Conservation (phyloP, 2,329 filamentous ascomycete genomes). For the Xylaria sp. region DNA sequence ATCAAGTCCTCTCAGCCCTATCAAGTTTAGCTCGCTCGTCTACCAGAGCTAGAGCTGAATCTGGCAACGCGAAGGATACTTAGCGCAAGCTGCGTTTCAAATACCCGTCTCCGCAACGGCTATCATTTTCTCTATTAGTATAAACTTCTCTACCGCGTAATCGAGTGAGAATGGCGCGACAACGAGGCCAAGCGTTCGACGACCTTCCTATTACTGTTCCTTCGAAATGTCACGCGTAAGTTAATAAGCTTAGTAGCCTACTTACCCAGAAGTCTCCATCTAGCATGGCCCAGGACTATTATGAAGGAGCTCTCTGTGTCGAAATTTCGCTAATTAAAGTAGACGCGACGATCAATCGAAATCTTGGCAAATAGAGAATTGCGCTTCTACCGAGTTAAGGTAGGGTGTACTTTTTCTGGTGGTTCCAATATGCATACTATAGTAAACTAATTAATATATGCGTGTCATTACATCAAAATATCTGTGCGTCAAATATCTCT, state of each 20-base stretch:
- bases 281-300: not conserved
- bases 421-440: not conserved
- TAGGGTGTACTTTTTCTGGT: not conserved
- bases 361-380: not conserved
- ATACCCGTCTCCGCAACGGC: not conserved
- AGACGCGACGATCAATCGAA: not conserved
- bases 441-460: not conserved
- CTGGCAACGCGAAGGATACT: not conserved
- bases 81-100: not conserved
- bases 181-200: not conserved
- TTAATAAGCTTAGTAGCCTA: not conserved
- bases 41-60: not conserved
- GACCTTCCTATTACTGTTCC: not conserved
- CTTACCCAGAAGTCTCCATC: not conserved
- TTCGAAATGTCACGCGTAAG: not conserved
- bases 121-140: slow-evolving; percentile 2
- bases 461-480: slow-evolving; percentile 44
- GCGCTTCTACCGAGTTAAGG: not conserved
- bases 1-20: not conserved
- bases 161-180: not conserved
- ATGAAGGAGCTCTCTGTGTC: not conserved
- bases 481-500: not conserved
- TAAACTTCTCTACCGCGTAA: not conserved
- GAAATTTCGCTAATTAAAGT: not conserved
- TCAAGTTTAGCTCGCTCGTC: not conserved